These are phyloP conservation scores for Ciborinia camelliae DNA, from an alignment of 2,329 filamentous ascomycete species.

Conservation along the genomic window DNA sequence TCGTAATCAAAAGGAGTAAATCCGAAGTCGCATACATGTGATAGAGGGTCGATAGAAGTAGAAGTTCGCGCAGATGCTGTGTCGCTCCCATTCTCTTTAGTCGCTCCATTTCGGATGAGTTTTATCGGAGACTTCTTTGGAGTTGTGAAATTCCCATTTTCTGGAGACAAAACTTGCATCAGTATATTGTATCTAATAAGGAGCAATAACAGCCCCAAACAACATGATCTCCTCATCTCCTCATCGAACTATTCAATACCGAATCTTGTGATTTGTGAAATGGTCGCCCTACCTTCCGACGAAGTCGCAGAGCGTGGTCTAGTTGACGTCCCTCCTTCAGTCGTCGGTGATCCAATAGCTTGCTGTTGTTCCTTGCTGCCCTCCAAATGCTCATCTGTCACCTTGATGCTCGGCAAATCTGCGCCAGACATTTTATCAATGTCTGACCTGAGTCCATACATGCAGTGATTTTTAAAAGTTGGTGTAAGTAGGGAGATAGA, in stretches of 20 bases:
- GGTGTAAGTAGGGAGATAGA: not conserved
- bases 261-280: not conserved
- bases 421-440: conserved; percentile 35
- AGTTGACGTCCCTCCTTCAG: conserved; percentile 31
- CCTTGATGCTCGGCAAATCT: conserved; percentile 34
- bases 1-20: not conserved
- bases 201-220: not conserved
- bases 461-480: conserved; percentile 4
- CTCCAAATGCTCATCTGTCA: conserved; percentile 32
- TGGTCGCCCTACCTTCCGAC: conserved; percentile 34
- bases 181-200: conserved; percentile 13
- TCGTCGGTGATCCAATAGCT: conserved; percentile 31
- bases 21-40: conserved; percentile 52
- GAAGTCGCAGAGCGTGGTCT: conserved; percentile 34
- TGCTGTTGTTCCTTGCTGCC: conserved; percentile 24
- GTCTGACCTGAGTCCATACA: conserved; percentile 31
- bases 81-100: conserved; percentile 27
- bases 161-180: conserved; percentile 20
- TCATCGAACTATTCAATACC: not conserved
- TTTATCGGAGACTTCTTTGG: conserved; percentile 33
- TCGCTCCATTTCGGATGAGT: conserved; percentile 29
- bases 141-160: conserved; percentile 28
- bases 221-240: not conserved
- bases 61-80: conserved; percentile 25
- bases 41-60: conserved; percentile 62